phyloP scores from a whole-genome alignment of 1,139 yeast species.

The Lizanozyma gosingica region DNA sequence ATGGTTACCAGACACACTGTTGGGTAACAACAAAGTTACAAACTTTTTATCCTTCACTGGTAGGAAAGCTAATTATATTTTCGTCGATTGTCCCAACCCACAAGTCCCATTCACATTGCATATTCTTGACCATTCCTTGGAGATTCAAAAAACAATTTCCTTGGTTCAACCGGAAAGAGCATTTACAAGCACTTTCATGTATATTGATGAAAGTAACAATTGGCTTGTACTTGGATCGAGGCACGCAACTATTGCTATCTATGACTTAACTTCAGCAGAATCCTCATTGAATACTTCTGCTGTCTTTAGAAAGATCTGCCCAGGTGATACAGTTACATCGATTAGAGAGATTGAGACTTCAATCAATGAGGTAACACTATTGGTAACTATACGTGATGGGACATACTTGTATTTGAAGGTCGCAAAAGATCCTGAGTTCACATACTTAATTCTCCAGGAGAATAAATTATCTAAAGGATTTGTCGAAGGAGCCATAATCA shows the following conservation, averaged over 20 bases:
- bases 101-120: conserved; percentile 45
- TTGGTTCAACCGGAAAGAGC: conserved; percentile 33
- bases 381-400: conserved; percentile 60
- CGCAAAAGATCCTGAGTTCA: conserved; percentile 9
- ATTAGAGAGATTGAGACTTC: conserved; percentile 27
- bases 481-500: conserved; percentile 55
- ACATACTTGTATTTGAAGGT: conserved; percentile 33
- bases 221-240: conserved; percentile 63
- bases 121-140: conserved; percentile 18
- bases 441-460: conserved; percentile 36
- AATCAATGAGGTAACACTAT: conserved; percentile 12
- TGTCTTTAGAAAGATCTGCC: conserved; percentile 44
- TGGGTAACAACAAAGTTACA: conserved; percentile 37
- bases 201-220: conserved; percentile 25
- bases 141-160: conserved; percentile 9
- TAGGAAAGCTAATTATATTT: conserved; percentile 20
- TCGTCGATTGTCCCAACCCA: conserved; percentile 65
- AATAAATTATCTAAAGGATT: conserved; percentile 69
- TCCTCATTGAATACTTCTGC: conserved; percentile 12
- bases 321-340: conserved; percentile 73
- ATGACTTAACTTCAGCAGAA: conserved; percentile 24
- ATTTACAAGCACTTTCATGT: conserved; percentile 54
- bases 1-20: conserved; percentile 17
- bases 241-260: conserved; percentile 55
- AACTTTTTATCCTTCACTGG: conserved; percentile 35